Evolutionary conservation across 1,284 basidiomycete genomes (phyloP).

Genomic region (Irpex sp.): DNA sequence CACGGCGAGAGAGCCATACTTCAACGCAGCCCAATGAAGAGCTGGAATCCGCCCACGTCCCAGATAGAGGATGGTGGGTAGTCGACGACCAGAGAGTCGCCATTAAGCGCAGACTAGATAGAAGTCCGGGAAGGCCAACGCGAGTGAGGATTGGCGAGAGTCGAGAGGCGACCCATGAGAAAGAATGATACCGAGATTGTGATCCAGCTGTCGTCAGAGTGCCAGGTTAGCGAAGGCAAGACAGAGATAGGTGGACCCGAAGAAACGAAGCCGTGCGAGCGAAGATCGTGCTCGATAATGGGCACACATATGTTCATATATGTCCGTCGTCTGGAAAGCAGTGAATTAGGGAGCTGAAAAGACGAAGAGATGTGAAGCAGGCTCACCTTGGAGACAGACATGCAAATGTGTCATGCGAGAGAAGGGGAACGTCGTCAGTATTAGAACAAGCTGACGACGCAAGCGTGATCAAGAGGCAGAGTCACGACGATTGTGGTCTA

Average conservation of each 20-base stretch:
- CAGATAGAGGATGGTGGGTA: background rate
- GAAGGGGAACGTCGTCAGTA: background rate
- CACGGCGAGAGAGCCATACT: background rate
- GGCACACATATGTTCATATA: too few relatives aligned
- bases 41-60: background rate
- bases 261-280: too few relatives aligned
- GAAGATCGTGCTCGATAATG: too few relatives aligned
- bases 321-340: too few relatives aligned
- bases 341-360: too few relatives aligned
- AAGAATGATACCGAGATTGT: too few relatives aligned
- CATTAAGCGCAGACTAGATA: background rate
- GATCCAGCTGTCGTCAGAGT: too few relatives aligned
- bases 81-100: background rate
- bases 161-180: background rate
- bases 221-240: too few relatives aligned
- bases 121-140: background rate
- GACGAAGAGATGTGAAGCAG: background rate
- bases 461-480: background rate
- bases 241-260: too few relatives aligned
- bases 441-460: background rate
- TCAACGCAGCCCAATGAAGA: background rate
- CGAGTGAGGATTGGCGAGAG: background rate
- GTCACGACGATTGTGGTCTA: background rate
- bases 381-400: background rate
- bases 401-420: background rate